Conservation (phyloP, 1,139 yeast genomes). For the Tardiomyces digboiensis region DNA sequence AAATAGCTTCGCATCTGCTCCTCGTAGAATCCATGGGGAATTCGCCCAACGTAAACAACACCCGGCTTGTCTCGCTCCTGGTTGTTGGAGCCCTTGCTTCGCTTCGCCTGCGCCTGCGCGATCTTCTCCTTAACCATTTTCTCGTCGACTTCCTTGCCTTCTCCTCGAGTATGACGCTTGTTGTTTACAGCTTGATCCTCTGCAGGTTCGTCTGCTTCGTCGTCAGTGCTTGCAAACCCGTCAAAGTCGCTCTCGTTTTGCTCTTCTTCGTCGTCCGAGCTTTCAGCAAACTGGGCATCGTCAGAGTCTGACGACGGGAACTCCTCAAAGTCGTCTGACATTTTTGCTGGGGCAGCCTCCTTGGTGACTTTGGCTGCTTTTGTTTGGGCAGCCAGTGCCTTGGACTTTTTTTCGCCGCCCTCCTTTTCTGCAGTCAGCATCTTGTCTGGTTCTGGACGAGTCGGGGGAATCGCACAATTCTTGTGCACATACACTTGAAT, state of each 20-base stretch:
- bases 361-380: conserved; percentile 9
- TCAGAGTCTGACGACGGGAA: background rate
- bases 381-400: conserved; percentile 5
- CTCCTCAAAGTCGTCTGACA: conserved; percentile 6
- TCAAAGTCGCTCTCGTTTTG: conserved; percentile 30
- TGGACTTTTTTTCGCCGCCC: conserved; percentile 3
- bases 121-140: conserved; percentile 14
- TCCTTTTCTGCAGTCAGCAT: background rate
- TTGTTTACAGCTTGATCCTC: conserved; percentile 12
- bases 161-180: conserved; percentile 18
- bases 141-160: conserved; percentile 18
- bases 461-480: background rate
- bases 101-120: conserved; percentile 15
- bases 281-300: conserved; percentile 4
- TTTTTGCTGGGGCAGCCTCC: conserved; percentile 5
- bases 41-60: conserved; percentile 80
- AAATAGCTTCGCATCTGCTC: conserved; percentile 73
- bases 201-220: conserved; percentile 21
- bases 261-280: conserved; percentile 20
- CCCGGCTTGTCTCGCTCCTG: conserved; percentile 31
- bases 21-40: conserved; percentile 91
- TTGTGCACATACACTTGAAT: background rate
- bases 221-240: conserved; percentile 12
- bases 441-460: background rate
- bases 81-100: conserved; percentile 9